Evolutionary conservation across 495 filamentous ascomycete species (phyloP).

Genomic region (Xylaria telfairii): DNA sequence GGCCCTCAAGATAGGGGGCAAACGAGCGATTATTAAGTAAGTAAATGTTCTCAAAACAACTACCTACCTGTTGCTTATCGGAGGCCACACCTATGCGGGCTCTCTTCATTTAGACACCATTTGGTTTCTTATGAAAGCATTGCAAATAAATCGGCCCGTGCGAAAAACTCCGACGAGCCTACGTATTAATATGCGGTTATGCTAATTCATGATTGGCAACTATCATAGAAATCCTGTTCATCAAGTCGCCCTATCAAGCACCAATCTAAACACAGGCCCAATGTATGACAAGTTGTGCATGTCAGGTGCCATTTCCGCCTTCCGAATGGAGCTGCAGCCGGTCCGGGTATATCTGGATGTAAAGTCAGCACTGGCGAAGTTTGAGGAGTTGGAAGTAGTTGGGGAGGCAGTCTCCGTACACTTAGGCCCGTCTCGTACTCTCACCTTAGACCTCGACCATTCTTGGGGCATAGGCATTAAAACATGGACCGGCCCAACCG

Average conservation of each 20-base stretch:
- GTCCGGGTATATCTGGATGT: slow-evolving; percentile 1
- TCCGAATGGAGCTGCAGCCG: background rate
- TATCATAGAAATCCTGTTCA: background rate
- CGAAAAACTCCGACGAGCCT: background rate
- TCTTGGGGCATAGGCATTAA: slow-evolving; percentile 1
- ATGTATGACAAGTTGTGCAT: background rate
- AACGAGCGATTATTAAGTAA: slow-evolving; percentile 1
- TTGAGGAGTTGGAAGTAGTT: background rate
- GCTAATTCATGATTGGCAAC: background rate
- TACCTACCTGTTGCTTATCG: background rate
- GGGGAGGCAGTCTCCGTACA: background rate
- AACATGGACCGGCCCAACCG: background rate
- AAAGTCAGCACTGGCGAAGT: background rate
- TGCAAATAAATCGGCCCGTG: background rate
- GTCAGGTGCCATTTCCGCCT: background rate
- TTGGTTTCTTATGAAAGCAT: background rate
- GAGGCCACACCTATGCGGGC: no score
- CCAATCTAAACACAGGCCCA: background rate
- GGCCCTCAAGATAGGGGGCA: background rate
- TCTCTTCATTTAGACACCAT: background rate
- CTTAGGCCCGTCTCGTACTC: background rate
- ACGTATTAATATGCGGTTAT: no score
- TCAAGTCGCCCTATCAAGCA: background rate
- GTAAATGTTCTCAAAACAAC: background rate
- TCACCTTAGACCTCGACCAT: background rate